Conservation (phyloP, 2,329 filamentous ascomycete genomes). For the Colletotrichum zoysiae region DNA sequence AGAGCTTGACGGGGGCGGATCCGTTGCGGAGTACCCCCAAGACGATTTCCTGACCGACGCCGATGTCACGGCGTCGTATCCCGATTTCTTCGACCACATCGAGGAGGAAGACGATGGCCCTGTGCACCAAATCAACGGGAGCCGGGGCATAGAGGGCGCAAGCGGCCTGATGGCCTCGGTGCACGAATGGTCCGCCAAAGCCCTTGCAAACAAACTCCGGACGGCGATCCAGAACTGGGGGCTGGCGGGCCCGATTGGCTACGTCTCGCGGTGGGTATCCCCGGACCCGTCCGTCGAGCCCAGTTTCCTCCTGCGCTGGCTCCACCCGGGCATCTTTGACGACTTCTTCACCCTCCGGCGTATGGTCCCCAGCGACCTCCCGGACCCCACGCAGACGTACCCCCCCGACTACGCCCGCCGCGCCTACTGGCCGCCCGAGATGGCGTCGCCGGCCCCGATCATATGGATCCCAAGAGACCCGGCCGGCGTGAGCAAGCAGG, state of each 20-base stretch:
- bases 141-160: constrained; percentile 55
- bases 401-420: constrained; percentile 68
- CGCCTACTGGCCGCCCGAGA: constrained; percentile 80
- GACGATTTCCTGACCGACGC: constrained; percentile 36
- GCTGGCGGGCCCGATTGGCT: constrained; percentile 47
- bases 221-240: constrained; percentile 46
- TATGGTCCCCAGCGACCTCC: constrained; percentile 42
- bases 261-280: constrained; percentile 47
- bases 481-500: constrained; percentile 77
- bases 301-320: constrained; percentile 73
- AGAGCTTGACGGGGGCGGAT: constrained; percentile 50
- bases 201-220: constrained; percentile 51
- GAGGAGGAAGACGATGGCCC: constrained; percentile 46
- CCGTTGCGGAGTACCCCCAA: neutral
- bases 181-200: constrained; percentile 53
- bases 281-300: constrained; percentile 49
- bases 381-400: constrained; percentile 57
- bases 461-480: constrained; percentile 84
- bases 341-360: constrained; percentile 69
- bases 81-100: constrained; percentile 41
- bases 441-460: constrained; percentile 70
- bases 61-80: constrained; percentile 28
- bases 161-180: constrained; percentile 50
- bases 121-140: constrained; percentile 44
- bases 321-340: constrained; percentile 82